Evolutionary conservation across 768 basidiomycete species (phyloP), one percentile per base, ranked within the genome.

Genomic region (Tricholoma terreum): DNA sequence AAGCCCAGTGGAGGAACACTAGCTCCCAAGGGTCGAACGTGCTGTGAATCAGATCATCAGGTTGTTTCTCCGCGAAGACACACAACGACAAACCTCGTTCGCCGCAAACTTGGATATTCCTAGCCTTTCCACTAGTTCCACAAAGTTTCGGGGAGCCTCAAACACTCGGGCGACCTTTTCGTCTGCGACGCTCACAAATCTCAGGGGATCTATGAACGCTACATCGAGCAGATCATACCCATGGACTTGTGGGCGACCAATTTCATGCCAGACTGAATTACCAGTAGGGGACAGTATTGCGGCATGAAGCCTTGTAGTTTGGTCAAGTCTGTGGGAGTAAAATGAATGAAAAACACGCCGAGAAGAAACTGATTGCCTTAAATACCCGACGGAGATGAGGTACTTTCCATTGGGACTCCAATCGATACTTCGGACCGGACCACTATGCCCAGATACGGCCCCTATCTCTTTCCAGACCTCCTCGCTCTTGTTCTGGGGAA

Each of bases 161-260:
- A 99, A 99, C 0, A 98, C 84, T 40, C 97, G 84, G 11, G 86
- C 84, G 10, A 98, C 94, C 71, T 98, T 98, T 72, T 99, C 97
- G 65, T 99, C 97, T 9, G 94, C 94, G 46, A 94, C 87, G 63
- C 92, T 95, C 17, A 87, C 88, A 67, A 98, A 96, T 30, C 82
- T 85, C 46, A 94, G 75, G 0, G 88, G 76, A 57, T 82, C 80
- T 46, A 96, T 78, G 69, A 93, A 95, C 2, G 82, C 83, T 6
- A 84, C 87, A 54, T 86, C 88, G 15, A 95, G 77, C 35, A 98
- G 75, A 66, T 98, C 94, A 70, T 98, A 98, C 6, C 97, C 97
- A 73, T 99, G 97, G 15, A 98, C 86, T 71, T 99, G 97, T 17
- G 97, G 97, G 3, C 97, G 86, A 24, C 83, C 84, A 24, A 98